Evolutionary conservation across 148 eudicot species (phyloP), one percentile per base, ranked within the genome.

Genomic region (Arctostaphylos glauca): DNA sequence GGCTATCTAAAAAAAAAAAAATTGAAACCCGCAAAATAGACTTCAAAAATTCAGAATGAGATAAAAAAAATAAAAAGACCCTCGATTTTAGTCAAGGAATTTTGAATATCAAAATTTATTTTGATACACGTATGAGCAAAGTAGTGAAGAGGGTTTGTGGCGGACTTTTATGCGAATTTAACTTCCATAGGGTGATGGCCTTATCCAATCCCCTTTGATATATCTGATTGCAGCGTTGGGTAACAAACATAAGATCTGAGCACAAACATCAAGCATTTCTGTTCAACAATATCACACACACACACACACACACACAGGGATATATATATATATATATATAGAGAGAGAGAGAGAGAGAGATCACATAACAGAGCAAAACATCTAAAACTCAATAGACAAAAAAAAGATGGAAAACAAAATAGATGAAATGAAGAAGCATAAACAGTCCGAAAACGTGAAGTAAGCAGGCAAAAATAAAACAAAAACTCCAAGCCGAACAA

Each of bases 401-500:
- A 38, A 41, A 43, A 68, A 5, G 18, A 56, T 16, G 58, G 6
- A 25, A 41, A 53, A 14, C 23, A 0, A 73, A 46, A 74, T 5
- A 79, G 6, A 66, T 46, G 52, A 18, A 8, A 19, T 16, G 13
- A 19, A 44, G 50, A 59, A 78, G 49, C 53, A 44, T 58, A 25
- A 78, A 58, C 23, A 41, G 53, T 71, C 77, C 55, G 66, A 23
- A 74, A 75, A 59, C 73, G 79, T 48, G 60, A 82, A 82, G 48
- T 18, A 60, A 15, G 60, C 79, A 59, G 79, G 60, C 73, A 48
- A 31, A 75, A 5, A 15, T 7, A 16, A 2, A 60, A 7, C 46
- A 82, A n/a, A n/a, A 44, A 25, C 31, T n/a, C 44, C 9, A 73
- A 16, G 3, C 16, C n/a, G 16, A 38, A 55, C 23, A 8, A 43